These are phyloP conservation scores for Lepidium aucheri DNA, from an alignment of 345 rosid genomes.

Conservation along the genomic window DNA sequence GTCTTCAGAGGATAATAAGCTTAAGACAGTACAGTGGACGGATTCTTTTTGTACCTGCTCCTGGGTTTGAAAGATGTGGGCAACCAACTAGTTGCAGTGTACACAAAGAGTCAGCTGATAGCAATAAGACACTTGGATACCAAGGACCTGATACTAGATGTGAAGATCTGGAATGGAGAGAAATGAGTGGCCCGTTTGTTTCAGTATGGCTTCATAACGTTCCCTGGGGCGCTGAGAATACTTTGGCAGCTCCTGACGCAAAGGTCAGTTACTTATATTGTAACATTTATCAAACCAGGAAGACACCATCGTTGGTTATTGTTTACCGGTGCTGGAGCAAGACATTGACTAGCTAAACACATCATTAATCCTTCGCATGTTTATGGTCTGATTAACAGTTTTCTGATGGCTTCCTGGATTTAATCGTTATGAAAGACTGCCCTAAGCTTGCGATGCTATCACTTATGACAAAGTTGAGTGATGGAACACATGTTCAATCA, in stretches of 20 bases:
- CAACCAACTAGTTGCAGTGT: constrained; percentile 40
- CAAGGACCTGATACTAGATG: constrained; percentile 54
- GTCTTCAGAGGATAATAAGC: constrained; percentile 51
- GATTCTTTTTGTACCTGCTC: constrained; percentile 80
- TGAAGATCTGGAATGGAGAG: constrained; percentile 59
- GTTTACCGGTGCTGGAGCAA: neutral
- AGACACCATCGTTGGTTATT: neutral
- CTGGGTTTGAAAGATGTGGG: constrained; percentile 78
- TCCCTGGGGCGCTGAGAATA: constrained; percentile 81
- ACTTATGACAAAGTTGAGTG: constrained; percentile 47
- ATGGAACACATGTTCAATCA: constrained; percentile 72
- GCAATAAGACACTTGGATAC: constrained; percentile 34
- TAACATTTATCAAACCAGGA: neutral
- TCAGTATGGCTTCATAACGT: constrained; percentile 97
- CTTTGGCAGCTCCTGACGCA: constrained; percentile 88
- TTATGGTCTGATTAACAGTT: constrained; percentile 39
- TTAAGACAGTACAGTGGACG: constrained; percentile 71
- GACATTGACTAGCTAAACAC: neutral
- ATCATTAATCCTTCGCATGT: neutral
- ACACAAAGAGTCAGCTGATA: constrained; percentile 24
- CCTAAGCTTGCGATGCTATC: constrained; percentile 60
- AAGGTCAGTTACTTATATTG: constrained; percentile 45
- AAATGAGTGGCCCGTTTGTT: constrained; percentile 80
- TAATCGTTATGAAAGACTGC: constrained; percentile 54
- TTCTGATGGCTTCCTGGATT: constrained; percentile 85